Conservation (phyloP, 148 eudicot species). For the Gaultheria prostrata region DNA sequence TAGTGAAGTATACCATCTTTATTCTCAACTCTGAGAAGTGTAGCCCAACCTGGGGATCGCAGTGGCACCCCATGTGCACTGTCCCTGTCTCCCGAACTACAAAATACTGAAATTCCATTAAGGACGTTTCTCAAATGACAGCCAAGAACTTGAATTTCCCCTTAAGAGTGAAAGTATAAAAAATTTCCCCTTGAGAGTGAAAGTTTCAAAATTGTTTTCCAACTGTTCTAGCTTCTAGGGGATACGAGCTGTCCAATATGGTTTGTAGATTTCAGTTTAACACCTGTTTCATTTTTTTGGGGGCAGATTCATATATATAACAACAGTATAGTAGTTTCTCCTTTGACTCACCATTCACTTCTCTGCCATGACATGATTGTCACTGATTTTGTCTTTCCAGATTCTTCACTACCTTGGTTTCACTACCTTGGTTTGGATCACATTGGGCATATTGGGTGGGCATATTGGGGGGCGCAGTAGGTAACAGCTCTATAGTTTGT, state of each 20-base stretch:
- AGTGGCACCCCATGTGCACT: background rate
- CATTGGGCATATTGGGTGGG: no score
- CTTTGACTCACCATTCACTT: background rate
- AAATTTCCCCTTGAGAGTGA: no score
- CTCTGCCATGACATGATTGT: no score
- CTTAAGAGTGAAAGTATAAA: no score
- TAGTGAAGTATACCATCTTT: background rate
- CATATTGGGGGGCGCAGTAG: constrained; percentile 91
- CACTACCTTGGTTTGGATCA: constrained; percentile 98
- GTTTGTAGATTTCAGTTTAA: background rate
- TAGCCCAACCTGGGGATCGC: background rate
- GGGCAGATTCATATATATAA: no score
- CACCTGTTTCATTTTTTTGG: no score
- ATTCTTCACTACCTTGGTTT: constrained; percentile 94
- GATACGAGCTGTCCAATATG: background rate
- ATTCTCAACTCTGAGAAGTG: background rate
- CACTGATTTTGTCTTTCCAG: constrained; percentile 49
- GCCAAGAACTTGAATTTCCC: background rate
- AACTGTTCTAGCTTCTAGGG: background rate
- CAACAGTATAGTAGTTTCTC: background rate
- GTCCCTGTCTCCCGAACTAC: background rate
- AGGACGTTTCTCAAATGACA: background rate
- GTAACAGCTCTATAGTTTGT: constrained; percentile 32
- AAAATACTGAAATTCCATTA: background rate
- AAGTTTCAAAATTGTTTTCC: background rate